A percentile compares a stretch with the other conserved stretches of the same genome.
Conservation (phyloP, 176 grass and related monocot genomes). For the Oryza coarctata region DNA sequence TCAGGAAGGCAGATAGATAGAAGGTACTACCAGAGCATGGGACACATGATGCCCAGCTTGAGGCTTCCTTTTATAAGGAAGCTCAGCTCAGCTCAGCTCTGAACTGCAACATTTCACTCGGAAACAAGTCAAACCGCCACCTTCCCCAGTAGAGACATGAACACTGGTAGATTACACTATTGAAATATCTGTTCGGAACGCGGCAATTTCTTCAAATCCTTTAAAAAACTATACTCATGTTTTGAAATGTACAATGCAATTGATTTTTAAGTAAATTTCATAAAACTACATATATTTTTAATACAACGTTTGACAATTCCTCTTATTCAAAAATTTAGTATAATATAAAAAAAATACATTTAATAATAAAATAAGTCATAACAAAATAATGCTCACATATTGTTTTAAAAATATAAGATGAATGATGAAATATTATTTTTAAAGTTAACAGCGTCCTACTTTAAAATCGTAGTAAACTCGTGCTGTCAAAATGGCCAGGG, state of each 20-base stretch:
- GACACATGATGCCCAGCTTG: background rate
- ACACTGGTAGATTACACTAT: background rate
- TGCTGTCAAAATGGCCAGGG: background rate
- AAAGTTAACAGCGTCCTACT: too few species aligned
- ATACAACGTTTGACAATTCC: too few species aligned
- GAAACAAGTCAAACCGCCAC: background rate
- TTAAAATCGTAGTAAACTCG: background rate
- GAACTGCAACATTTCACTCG: background rate
- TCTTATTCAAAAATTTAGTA: too few species aligned
- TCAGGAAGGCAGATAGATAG: background rate
- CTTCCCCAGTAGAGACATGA: constrained; percentile 1
- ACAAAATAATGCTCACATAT: too few species aligned
- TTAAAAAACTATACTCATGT: background rate
- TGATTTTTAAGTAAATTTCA: too few species aligned
- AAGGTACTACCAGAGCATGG: background rate
- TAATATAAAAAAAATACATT: too few species aligned
- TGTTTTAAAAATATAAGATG: too few species aligned
- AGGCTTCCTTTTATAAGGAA: background rate
- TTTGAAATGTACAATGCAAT: too few species aligned
- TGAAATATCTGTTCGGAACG: background rate
- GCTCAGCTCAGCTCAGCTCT: background rate
- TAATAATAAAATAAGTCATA: too few species aligned
- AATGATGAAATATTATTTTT: too few species aligned
- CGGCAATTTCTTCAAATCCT: background rate
- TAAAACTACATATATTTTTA: too few species aligned